phyloP scores from a whole-genome alignment of 225 moss, liverwort and hornwort species.

The Ulota crispa region DNA sequence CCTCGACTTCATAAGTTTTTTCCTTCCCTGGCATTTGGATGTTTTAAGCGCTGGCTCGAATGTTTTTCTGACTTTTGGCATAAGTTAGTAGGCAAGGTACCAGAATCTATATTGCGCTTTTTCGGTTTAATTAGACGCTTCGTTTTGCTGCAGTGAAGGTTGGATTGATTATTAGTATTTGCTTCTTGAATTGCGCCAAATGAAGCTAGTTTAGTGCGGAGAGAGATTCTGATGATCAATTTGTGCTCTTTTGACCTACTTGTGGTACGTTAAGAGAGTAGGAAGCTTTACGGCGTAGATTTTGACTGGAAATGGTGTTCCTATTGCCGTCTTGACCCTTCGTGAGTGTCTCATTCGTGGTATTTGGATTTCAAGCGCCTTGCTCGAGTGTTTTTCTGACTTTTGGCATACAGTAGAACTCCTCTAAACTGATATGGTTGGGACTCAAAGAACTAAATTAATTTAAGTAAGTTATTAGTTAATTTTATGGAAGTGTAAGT shows the following conservation, averaged over 20 bases:
- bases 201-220: background rate
- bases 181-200: background rate
- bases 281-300: background rate
- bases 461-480: too few relatives aligned
- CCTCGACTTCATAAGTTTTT: background rate
- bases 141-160: background rate
- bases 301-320: background rate
- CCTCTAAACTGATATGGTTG: too few relatives aligned
- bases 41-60: background rate
- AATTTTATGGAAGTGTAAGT: too few relatives aligned
- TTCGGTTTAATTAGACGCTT: background rate
- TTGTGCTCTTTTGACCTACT: constrained; percentile 11
- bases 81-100: background rate
- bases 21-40: constrained; percentile 1
- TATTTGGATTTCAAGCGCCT: constrained; percentile 6
- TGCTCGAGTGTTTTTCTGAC: background rate
- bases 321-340: background rate
- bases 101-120: background rate
- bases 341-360: background rate
- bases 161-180: background rate
- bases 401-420: too few relatives aligned
- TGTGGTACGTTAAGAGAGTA: background rate
- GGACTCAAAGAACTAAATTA: too few relatives aligned
- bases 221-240: background rate
- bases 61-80: background rate